Base-by-base conservation (phyloP, 2,329 filamentous ascomycete genomes). In the Hymenoscyphus linearis region DNA sequence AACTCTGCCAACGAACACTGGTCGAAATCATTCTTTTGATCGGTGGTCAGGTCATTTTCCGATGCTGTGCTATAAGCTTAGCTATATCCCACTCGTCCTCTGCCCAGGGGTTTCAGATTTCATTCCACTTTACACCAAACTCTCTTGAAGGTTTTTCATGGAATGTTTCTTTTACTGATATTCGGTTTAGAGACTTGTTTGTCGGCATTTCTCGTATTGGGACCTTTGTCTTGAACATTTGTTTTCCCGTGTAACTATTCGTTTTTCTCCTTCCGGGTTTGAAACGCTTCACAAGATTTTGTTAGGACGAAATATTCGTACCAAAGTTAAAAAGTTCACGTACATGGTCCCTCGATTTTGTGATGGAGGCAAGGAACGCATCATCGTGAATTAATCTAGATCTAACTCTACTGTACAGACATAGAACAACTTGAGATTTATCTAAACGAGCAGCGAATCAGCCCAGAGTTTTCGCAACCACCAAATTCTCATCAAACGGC, bases 341-440 rank as follows among this genome's bases (percentile, higher is more conserved):
- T 85, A 85, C 70, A 78, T 85, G 72, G 80, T 85, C 60, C 82
- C 82, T 4, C 82, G 80, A 67, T 84, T 85, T 69, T 84, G 83
- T 71, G 76, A 77, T 62, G 75, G 80, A 75, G 80, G 82, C 82
- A 47, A 47, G 25, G 16, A 14, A 27, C 25, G n/a, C 27, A 18
- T 14, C 26, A n/a, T 12, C 47, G n/a, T 31, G 3, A 7, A 25
- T n/a, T 0, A n/a, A 16, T 56, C 4, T 27, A 16, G 4, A n/a
- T 26, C 55, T 57, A 50, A 57, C 40, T 18, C 10, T 7, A 44
- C 12, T 10, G 22, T 50, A 27, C 35, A 57, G 55, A 37, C 14
- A 25, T 27, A n/a, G 16, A 50, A 12, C 26, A 47, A n/a, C 40
- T 57, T 25, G 14, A 47, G 31, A 50, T 10, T 9, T 12, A n/a